Conservation (phyloP, 2,329 filamentous ascomycete species). For the Cercospora berteroae region DNA sequence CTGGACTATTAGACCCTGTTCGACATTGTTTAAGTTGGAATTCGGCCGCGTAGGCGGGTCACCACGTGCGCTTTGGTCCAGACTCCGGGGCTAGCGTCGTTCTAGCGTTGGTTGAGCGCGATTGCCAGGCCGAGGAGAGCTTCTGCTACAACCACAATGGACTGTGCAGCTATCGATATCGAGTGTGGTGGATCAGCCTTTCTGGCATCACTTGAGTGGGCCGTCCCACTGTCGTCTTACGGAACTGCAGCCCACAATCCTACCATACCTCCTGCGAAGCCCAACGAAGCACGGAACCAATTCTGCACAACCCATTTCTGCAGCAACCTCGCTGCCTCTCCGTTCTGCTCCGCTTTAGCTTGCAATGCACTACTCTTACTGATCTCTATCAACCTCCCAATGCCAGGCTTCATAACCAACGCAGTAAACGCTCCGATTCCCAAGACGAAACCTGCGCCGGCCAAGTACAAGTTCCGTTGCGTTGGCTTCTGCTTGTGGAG, state of each 20-base stretch:
- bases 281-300: slow-evolving; percentile 10
- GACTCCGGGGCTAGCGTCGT: too few relatives aligned
- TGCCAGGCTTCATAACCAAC: slow-evolving; percentile 14
- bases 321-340: slow-evolving; percentile 21
- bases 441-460: neutral
- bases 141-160: too few relatives aligned
- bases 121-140: too few relatives aligned
- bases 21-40: too few relatives aligned
- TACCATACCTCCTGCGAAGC: slow-evolving; percentile 9
- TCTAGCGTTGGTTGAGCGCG: too few relatives aligned
- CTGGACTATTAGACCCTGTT: too few relatives aligned
- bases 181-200: too few relatives aligned
- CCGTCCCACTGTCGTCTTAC: neutral
- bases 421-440: slow-evolving; percentile 1
- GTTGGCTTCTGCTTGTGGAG: neutral
- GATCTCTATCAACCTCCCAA: slow-evolving; percentile 20
- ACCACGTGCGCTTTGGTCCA: too few relatives aligned
- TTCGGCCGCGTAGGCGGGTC: too few relatives aligned
- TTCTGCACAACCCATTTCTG: slow-evolving; percentile 16
- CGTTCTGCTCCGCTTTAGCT: slow-evolving; percentile 19
- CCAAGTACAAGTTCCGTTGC: neutral
- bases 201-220: too few relatives aligned
- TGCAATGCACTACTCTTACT: slow-evolving; percentile 14
- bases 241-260: slow-evolving; percentile 15
- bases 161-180: too few relatives aligned